Evolutionary conservation across 352 stramenopile species (phyloP), one percentile per base, ranked within the genome.

Genomic region (Pythium volutum): DNA sequence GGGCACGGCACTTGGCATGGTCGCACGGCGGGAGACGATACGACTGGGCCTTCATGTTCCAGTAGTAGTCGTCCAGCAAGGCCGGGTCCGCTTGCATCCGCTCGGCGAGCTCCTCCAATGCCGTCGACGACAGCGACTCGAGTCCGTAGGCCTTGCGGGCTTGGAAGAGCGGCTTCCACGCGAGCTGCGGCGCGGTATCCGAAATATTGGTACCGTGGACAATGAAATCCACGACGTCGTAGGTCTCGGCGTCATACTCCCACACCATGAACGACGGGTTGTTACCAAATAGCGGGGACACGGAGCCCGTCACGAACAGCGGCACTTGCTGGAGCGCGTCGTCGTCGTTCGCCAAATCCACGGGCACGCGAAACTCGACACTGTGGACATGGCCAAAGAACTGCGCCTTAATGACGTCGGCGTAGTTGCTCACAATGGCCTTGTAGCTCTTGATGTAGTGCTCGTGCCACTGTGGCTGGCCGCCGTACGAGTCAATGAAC

Each of bases 321-420:
- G 92, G 90, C 43, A 60, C 41, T 45, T 73, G 54, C 15, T 36
- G 9, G 26, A 87, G 74, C 23, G 84, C 49, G 12, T 79, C 62
- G 15, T 57, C 66, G 31, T 64, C 62, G 15, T 59, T 59, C 0
- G 31, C 31, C 26, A 47, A 29, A 12, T 61, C 49, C 0, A 46
- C 54, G 18, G 78, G 73, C 20, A 88, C 48, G 33, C 93, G 88
- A 62, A 97, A 96, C 75, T 98, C 93, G 64, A 97, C 76, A 18
- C 79, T 90, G 74, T 98, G 93, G 10, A 97, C 74, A 70, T 98
- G 93, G 5, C 89, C 93, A 77, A 96, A 98, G 33, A 98, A 67
- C 66, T 95, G 85, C 2, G 79, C 75, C 65, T 97, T 89, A 36
- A 97, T 73, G 48, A 89, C 68, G 27, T 80, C 67, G 0, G 73